Evolutionary conservation across 768 basidiomycete genomes (phyloP).

Genomic region (Tricholoma furcatifolium): DNA sequence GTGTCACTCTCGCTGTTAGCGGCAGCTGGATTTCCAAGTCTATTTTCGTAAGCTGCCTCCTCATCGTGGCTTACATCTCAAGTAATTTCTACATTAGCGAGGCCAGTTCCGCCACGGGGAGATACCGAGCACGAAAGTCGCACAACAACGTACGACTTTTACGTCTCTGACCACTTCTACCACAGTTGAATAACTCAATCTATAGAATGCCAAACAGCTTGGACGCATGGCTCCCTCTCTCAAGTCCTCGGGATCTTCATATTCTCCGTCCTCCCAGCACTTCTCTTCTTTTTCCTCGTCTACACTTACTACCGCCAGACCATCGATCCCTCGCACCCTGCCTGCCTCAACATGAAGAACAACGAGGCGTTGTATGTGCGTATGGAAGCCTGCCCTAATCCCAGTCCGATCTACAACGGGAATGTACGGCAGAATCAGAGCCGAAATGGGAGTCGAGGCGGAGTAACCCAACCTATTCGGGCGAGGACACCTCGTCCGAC

Average conservation of each 20-base stretch:
- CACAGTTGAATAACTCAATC: not conserved
- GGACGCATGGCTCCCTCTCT: conserved; percentile 35
- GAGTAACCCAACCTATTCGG: conserved; percentile 1
- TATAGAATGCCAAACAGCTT: conserved; percentile 38
- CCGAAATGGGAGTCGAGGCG: not conserved
- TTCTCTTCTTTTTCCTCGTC: conserved; percentile 33
- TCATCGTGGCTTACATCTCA: not conserved
- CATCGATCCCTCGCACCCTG: conserved; percentile 35
- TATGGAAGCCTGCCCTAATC: conserved; percentile 10
- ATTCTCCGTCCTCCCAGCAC: conserved; percentile 37
- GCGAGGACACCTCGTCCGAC: not conserved
- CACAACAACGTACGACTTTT: conserved; percentile 33
- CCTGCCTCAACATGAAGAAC: conserved; percentile 22
- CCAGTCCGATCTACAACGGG: not conserved
- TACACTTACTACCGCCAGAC: conserved; percentile 41
- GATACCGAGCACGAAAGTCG: conserved; percentile 21
- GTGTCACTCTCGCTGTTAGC: conserved; percentile 30
- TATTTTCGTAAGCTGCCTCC: conserved; percentile 29
- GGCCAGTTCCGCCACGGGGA: conserved; percentile 31
- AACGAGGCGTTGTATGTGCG: conserved; percentile 8
- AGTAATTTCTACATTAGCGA: conserved; percentile 21
- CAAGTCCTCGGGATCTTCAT: conserved; percentile 36
- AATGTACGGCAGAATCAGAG: not conserved
- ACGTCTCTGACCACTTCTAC: not conserved
- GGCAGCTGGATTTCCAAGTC: conserved; percentile 35